These are phyloP conservation scores for Calocybe indica DNA, from an alignment of 768 basidiomycete species.

Conservation along the genomic window DNA sequence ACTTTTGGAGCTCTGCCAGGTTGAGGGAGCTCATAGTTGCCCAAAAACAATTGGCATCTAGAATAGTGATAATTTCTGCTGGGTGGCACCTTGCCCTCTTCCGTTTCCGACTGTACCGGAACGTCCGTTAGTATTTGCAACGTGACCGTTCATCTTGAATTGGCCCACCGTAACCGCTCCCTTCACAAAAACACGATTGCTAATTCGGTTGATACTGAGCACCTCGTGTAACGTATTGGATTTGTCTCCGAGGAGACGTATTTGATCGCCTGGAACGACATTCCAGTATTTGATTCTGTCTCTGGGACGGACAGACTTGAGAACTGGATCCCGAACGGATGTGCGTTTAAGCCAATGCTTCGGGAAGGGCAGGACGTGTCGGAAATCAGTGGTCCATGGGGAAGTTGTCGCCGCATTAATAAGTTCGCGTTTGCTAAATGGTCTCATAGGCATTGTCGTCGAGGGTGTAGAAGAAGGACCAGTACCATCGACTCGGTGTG, in stretches of 20 bases:
- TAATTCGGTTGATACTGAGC: constrained; percentile 64
- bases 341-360: constrained; percentile 42
- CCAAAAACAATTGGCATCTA: constrained; percentile 72
- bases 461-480: too few species aligned
- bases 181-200: constrained; percentile 59
- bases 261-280: constrained; percentile 77
- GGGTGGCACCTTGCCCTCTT: constrained; percentile 23
- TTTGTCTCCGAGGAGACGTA: constrained; percentile 64
- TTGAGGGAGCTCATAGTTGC: constrained; percentile 56
- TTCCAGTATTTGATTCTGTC: constrained; percentile 87
- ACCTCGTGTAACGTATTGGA: constrained; percentile 62
- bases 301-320: constrained; percentile 53
- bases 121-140: too few species aligned
- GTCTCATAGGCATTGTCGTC: constrained; percentile 21
- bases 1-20: constrained; percentile 28
- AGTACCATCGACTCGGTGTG: too few species aligned
- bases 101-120: constrained; percentile 4
- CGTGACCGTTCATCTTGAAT: background rate
- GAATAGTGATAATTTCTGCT: constrained; percentile 68
- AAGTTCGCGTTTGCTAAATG: constrained; percentile 30
- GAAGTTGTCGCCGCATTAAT: constrained; percentile 41
- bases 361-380: constrained; percentile 60
- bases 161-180: constrained; percentile 30
- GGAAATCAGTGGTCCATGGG: constrained; percentile 61
- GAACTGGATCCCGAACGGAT: constrained; percentile 35